Percentiles rank a stretch among this genome's conserved stretches.
phyloP scores from a whole-genome alignment of 2,329 filamentous ascomycete genomes.

The Madurella fahalii region DNA sequence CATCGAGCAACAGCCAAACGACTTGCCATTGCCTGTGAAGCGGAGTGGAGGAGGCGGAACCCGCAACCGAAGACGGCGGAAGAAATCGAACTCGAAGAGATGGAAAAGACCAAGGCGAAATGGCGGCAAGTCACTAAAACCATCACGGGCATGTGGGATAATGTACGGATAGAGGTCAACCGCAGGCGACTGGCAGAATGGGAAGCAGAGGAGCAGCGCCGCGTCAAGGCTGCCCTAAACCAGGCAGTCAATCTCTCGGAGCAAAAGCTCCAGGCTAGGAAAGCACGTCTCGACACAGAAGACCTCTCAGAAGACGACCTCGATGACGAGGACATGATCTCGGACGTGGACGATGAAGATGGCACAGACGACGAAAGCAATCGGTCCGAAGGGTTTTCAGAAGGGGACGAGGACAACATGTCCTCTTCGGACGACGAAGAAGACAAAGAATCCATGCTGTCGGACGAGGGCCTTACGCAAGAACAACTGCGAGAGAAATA shows the following conservation, averaged over 20 bases:
- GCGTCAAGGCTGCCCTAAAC: conserved; percentile 65
- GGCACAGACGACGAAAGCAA: conserved; percentile 23
- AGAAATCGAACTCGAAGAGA: conserved; percentile 75
- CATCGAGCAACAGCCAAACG: conserved; percentile 76
- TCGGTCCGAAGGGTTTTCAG: conserved; percentile 31
- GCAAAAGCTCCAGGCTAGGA: conserved; percentile 62
- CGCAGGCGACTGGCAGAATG: conserved; percentile 55
- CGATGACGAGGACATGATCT: conserved; percentile 44
- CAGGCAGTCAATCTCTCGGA: conserved; percentile 70
- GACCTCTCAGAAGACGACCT: conserved; percentile 41
- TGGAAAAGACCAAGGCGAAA: conserved; percentile 59
- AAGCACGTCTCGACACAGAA: conserved; percentile 51
- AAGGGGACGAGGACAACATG: conserved; percentile 52
- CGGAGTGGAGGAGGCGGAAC: conserved; percentile 64
- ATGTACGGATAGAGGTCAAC: conserved; percentile 59
- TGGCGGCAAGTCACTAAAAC: conserved; percentile 68
- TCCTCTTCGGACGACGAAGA: conserved; percentile 62
- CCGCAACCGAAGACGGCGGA: conserved; percentile 69
- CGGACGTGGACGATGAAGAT: conserved; percentile 36
- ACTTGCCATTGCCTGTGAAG: conserved; percentile 71
- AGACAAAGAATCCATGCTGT: conserved; percentile 50
- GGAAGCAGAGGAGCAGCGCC: conserved; percentile 61
- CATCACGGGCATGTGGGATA: conserved; percentile 58
- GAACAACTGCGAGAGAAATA: conserved; percentile 69
- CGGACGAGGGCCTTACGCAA: conserved; percentile 63